A percentile compares a stretch with the other conserved stretches of the same genome.
phyloP scores from a whole-genome alignment of 2,329 filamentous ascomycete genomes.

The Ophiostoma novo-ulmi region DNA sequence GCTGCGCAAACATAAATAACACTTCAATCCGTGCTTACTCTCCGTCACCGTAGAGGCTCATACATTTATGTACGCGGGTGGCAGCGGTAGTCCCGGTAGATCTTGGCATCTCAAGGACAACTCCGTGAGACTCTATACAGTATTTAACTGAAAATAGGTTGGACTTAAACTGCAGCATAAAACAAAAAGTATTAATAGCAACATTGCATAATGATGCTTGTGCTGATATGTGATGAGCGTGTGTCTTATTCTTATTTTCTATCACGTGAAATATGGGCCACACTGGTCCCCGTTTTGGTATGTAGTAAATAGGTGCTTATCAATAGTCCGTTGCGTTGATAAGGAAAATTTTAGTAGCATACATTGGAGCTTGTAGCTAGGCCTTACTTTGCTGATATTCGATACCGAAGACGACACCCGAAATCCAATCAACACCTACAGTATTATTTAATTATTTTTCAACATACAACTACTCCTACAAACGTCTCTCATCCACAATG shows the following conservation, averaged over 20 bases:
- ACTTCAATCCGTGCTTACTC: background rate
- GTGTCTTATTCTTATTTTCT: background rate
- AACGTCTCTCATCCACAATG: slow-evolving; percentile 10
- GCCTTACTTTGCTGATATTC: background rate
- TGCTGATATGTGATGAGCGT: background rate
- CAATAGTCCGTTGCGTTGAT: background rate
- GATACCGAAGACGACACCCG: background rate
- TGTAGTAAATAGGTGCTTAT: background rate
- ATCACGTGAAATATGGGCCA: background rate
- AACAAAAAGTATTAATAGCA: background rate
- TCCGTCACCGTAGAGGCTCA: background rate
- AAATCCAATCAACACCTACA: background rate
- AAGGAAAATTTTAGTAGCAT: background rate
- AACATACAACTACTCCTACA: no score
- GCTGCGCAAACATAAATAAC: no score
- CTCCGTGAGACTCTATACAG: background rate
- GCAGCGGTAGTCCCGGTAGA: background rate
- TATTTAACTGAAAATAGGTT: background rate
- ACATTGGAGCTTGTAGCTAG: background rate
- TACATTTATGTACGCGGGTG: background rate
- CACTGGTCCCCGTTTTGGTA: background rate
- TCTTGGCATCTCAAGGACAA: background rate
- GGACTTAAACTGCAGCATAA: background rate
- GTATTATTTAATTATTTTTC: no score
- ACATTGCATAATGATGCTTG: background rate